A percentile compares a stretch with the other conserved stretches of the same genome.
phyloP scores from a whole-genome alignment of 179 eudicot species.

The Corrigiola litoralis region DNA sequence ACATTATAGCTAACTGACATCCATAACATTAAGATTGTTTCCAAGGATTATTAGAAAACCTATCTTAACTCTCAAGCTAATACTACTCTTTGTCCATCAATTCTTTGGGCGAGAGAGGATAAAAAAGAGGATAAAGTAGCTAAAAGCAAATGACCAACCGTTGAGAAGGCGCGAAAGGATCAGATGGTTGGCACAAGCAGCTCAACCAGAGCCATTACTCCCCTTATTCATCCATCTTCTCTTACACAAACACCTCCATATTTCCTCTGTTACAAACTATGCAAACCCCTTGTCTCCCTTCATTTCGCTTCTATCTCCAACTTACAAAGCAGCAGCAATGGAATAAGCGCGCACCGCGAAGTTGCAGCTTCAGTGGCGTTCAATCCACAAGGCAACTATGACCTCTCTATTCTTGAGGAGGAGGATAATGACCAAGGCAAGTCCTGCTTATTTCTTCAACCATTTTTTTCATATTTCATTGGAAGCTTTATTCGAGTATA shows the following conservation, averaged over 20 bases:
- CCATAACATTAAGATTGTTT: too few relatives aligned
- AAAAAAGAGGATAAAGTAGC: conserved; percentile 7
- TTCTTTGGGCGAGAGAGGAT: background rate
- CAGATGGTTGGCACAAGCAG: conserved; percentile 1
- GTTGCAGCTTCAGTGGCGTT: conserved; percentile 65
- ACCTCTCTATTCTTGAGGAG: conserved; percentile 53
- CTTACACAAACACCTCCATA: background rate
- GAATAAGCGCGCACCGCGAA: conserved; percentile 13
- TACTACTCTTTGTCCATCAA: too few relatives aligned
- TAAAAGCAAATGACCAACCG: background rate
- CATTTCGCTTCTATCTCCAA: background rate
- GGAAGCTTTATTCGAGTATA: background rate
- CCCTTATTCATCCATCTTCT: conserved; percentile 9
- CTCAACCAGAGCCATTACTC: background rate
- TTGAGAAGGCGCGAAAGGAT: background rate
- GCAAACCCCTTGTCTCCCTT: background rate
- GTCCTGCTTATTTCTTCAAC: too few relatives aligned
- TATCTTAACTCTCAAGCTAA: too few relatives aligned
- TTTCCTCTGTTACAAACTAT: background rate
- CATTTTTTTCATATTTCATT: too few relatives aligned
- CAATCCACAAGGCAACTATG: conserved; percentile 77
- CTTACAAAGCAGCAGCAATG: background rate
- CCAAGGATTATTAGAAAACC: too few relatives aligned
- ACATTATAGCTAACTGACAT: too few relatives aligned
- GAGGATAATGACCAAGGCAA: conserved; percentile 31